Evolutionary conservation across 2,329 filamentous ascomycete species (phyloP), one percentile per base, ranked within the genome.

Genomic region (Teratosphaeria epicoccoides): DNA sequence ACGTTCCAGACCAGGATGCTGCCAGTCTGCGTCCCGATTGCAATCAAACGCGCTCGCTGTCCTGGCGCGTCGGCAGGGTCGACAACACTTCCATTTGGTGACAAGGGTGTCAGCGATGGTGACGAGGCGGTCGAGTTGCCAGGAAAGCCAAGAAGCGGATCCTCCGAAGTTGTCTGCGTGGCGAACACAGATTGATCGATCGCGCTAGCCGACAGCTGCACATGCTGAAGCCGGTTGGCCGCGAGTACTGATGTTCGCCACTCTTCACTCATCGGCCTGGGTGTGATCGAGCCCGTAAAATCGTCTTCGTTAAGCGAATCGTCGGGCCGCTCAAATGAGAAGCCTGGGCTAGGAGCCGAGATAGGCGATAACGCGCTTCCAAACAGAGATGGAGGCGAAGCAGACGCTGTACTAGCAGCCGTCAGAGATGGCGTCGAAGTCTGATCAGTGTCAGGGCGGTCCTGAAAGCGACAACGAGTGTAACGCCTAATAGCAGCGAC

Each of bases 1-100:
- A 87, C 79, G 63, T 98, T 86, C 89, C 90, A 98, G 1, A 95
- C 69, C 6, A 93, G 69, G 6, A 97, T 75, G n/a, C 75, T 75
- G 0, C 93, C 93, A 9, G 75, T 79, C 50, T 81, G 82, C 0
- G 90, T 97, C 17, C 93, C 93, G 46, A 89, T 72, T 17, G 87
- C 88, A 33, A 97, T 66, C 43, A 95, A 80, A 11, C 91, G 84
- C 53, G 86, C 85, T 55, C 90, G 81, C 53, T 89, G 85, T 5
- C 93, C 93, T 3, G 91, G 91, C 25, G 96, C 81, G 56, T 94
- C 86, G 4, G 71, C 63, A 22, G 70, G 26, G 14, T 46, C 24
- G 25, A 17, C 63, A 57, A 67, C 71, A 61, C 62, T 74, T 63
- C 66, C 75, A 63, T 69, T 70, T 43, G 57, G 52, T 14, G 69